phyloP scores from a whole-genome alignment of 306 rosid species.

The Cucumis cinereus region DNA sequence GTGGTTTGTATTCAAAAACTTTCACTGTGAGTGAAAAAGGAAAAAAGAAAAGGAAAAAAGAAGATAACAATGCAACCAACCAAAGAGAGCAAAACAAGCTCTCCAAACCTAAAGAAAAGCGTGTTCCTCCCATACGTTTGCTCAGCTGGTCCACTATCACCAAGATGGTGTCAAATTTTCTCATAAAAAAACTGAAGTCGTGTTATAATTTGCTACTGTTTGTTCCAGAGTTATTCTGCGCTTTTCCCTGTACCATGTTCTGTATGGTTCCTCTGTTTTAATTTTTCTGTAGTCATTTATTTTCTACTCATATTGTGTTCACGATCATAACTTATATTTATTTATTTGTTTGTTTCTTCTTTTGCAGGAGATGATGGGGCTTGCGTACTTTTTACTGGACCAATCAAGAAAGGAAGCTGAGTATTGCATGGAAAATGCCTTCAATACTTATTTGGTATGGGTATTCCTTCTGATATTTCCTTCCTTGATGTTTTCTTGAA shows the following conservation, averaged over 20 bases:
- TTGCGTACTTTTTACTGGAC: constrained; percentile 77
- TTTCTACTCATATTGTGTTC: constrained; percentile 1
- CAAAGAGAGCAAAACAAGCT: no score
- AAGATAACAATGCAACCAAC: no score
- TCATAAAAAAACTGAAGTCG: no score
- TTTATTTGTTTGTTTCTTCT: background rate
- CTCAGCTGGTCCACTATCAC: no score
- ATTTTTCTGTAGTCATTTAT: constrained; percentile 6
- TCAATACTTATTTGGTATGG: constrained; percentile 75
- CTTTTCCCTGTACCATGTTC: background rate
- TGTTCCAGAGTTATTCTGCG: background rate
- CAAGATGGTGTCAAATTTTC: no score
- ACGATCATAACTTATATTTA: constrained; percentile 2
- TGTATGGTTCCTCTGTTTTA: background rate
- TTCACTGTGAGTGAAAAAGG: no score
- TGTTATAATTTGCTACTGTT: background rate
- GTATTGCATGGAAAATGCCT: constrained; percentile 97
- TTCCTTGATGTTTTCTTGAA: background rate
- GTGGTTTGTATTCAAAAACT: background rate
- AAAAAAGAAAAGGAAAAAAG: no score
- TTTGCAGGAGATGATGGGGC: constrained; percentile 97
- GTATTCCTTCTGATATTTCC: constrained; percentile 11
- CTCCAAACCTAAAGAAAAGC: no score
- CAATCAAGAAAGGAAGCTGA: constrained; percentile 98
- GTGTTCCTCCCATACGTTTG: no score